A percentile compares a stretch with the other conserved stretches of the same genome.
These are phyloP conservation scores for Vaccinium myrtillus DNA, from an alignment of 148 eudicot species.

Conservation along the genomic window DNA sequence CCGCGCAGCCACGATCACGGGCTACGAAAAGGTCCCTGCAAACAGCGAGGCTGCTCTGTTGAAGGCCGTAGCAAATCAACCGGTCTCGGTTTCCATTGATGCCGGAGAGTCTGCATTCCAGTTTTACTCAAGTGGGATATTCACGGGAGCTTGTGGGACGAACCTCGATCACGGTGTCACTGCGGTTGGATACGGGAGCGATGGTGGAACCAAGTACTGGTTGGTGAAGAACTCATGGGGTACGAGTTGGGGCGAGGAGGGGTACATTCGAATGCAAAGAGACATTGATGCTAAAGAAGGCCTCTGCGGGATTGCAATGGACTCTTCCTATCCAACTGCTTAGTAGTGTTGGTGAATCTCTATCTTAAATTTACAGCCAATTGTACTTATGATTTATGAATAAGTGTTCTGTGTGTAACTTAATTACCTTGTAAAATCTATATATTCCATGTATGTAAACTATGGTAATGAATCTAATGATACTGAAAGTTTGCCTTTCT, in stretches of 20 bases:
- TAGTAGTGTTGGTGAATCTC: not conserved
- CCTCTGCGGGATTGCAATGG: not conserved
- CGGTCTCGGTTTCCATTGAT: not conserved
- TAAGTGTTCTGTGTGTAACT: not conserved
- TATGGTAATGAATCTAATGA: not conserved
- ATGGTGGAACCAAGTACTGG: not conserved
- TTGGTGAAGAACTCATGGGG: not conserved
- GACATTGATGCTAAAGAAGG: not conserved
- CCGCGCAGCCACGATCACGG: not conserved
- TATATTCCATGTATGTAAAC: not conserved
- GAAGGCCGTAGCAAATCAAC: not conserved
- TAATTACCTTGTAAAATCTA: not conserved
- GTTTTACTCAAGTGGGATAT: not conserved
- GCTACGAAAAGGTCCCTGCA: conserved; percentile 1
- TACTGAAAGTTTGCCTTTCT: not conserved
- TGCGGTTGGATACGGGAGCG: not conserved
- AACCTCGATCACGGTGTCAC: not conserved
- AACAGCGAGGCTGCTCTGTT: not conserved
- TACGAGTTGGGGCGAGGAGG: not conserved
- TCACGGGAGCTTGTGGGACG: not conserved
- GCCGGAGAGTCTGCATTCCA: not conserved
- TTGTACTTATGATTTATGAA: not conserved
- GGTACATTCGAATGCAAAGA: not conserved
- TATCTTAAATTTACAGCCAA: not conserved
- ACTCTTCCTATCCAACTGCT: not conserved